Base-by-base conservation (phyloP, 2,329 filamentous ascomycete genomes). In the Bipolaris zeicola region DNA sequence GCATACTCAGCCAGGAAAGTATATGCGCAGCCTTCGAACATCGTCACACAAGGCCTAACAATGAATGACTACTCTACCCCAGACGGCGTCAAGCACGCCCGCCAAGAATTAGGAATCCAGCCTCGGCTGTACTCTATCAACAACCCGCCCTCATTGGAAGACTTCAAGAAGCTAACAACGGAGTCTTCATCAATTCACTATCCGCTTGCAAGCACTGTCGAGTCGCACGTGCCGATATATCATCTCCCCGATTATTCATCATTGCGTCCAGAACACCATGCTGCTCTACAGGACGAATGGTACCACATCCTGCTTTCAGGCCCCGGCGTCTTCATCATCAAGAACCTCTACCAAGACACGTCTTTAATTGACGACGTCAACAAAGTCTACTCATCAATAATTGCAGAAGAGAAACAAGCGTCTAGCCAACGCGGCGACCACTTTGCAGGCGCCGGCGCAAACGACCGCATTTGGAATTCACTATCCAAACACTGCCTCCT, bases 401-500 rank as follows among this genome's bases (percentile, higher is more conserved):
- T 88, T 14, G 69, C 79, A 7, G 63, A 73, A n/a, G 78, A 81
- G 14, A 85, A 83, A 81, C 86, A 69, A 45, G 66, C 20, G 69
- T 69, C 22, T 47, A 57, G 70, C 1, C 64, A 64, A 43, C 80
- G 81, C 49, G 86, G 86, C 20, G 86, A 88, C 69, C 86, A 88
- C 65, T 88, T 88, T 69, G 84, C 85, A 1, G 72, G 79, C 4
- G 77, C 78, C 2, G 82, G 82, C 20, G 78, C 79, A 22, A 88
- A 88, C 66, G 79, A 83, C 51, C 80, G 86, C 8, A 87, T 88
- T 74, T 89, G 85, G 85, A 88, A 88, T 74, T 85, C 85, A 0
- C 85, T 88, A 71, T 81, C 81, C 60, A 89, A 88, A 66, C 86
- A 88, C 64, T 82, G 79, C 18, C 68, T 83, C 2, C 66, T 74